Evolutionary conservation across 176 grass and related monocot species (phyloP), one percentile per base, ranked within the genome.

Genomic region (Luzula sylvatica): DNA sequence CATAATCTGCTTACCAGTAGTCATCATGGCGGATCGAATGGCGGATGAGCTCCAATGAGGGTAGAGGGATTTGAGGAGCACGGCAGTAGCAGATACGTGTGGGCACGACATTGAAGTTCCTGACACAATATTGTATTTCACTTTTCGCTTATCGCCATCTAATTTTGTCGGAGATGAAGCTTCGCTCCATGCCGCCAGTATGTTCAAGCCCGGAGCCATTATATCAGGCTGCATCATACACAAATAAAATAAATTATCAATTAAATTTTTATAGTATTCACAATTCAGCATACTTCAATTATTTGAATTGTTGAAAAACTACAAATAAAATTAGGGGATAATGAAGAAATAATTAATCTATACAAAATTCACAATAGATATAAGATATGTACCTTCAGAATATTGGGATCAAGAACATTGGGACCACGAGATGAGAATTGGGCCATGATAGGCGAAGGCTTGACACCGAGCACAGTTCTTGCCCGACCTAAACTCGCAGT

Each of bases 71-170:
- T 68, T 86, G 42, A 98, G 56, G 38, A 86, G 71, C 8, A 65
- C 71, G 11, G 74, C 78, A n/a, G 71, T 53, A 61, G 92, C 85
- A 28, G 92, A 80, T 24, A 81, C 88, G n/a, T 95, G 88, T 18
- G 88, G 88, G 55, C 88, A 95, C 52, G 88, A 80, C 88, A 95
- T 95, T n/a, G 88, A 95, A 16, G 88, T 95, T 26, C 88, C 88
- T 0, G 88, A 95, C 14, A 78, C 28, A 39, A 95, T 74, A 69
- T 83, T 81, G 60, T 89, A 98, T 75, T 80, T 79, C 7, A 98
- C 92, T 52, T 76, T 73, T 57, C 92, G 71, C 54, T 73, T 19
- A 47, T 98, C 92, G 25, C 59, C 74, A 20, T 77, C 81, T 21
- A 98, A 81, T 67, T 98, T 98, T 19, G 92, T 98, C 23, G 85